Percentiles rank a stretch among this genome's conserved stretches.
phyloP scores from a whole-genome alignment of 2,329 filamentous ascomycete genomes.

The Microcyclosporella mali region DNA sequence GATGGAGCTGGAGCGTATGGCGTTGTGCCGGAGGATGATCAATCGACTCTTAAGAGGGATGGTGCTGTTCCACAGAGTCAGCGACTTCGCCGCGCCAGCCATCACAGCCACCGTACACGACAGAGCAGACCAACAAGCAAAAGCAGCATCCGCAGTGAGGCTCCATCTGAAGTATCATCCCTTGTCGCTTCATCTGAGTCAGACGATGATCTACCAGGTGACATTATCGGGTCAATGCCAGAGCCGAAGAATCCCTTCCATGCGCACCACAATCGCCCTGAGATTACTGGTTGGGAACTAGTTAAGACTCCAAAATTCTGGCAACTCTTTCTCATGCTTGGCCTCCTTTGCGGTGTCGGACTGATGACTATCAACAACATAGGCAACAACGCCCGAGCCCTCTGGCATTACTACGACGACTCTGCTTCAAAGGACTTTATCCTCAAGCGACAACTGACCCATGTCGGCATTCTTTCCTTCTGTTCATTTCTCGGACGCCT shows the following conservation, averaged over 20 bases:
- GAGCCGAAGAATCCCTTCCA: conserved; percentile 38
- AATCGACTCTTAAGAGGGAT: conserved; percentile 14
- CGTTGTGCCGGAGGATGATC: conserved; percentile 41
- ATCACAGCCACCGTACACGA: not conserved
- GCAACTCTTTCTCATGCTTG: conserved; percentile 83
- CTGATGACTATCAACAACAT: conserved; percentile 99
- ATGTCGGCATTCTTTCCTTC: conserved; percentile 89
- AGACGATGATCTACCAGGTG: conserved; percentile 47
- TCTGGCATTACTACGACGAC: conserved; percentile 82
- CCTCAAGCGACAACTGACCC: conserved; percentile 74
- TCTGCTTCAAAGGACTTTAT: conserved; percentile 68
- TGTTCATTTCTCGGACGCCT: conserved; percentile 80
- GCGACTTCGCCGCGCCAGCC: conserved; percentile 12
- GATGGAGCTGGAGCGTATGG: conserved; percentile 48
- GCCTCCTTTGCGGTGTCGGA: conserved; percentile 83
- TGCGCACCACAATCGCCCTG: conserved; percentile 63
- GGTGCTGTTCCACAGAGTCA: conserved; percentile 9
- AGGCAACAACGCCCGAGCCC: conserved; percentile 74
- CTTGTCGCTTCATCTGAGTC: conserved; percentile 58
- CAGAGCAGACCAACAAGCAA: conserved; percentile 5
- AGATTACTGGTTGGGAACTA: conserved; percentile 79
- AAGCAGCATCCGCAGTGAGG: conserved; percentile 30
- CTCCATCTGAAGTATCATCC: conserved; percentile 68
- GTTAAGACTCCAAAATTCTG: conserved; percentile 74
- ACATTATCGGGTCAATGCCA: conserved; percentile 32